Base-by-base conservation (phyloP, 768 basidiomycete genomes). In the Russula foetens region DNA sequence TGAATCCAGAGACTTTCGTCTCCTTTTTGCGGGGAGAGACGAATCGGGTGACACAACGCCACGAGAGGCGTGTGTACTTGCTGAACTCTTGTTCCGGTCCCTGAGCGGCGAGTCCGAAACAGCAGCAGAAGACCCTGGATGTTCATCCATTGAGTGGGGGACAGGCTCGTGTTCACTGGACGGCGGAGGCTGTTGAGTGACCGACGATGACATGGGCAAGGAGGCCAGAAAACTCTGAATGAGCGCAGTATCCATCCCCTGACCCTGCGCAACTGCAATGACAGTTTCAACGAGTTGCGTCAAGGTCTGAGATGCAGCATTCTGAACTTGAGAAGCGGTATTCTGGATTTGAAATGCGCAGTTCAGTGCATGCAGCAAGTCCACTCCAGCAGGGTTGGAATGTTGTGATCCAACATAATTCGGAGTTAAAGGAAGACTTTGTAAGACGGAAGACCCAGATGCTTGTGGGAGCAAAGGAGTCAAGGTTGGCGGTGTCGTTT, bases 251-350 rank as follows among this genome's bases (percentile, higher is more conserved):
- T 64, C 61, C n/a, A 63, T 44, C 14, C 56, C 56, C 23, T 64
- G 62, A 38, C 53, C 41, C 41, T 53, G 61, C 19, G 63, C 62
- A 39, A 64, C 63, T 14, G 61, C 56, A 28, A 64, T 63, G 21
- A 63, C 48, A 7, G 63, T 64, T 50, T 64, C 63, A 21, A 64
- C 52, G 15, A 64, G 43, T 23, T 41, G 62, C 5, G 63, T 58
- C 46, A 64, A 49, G 23, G 56, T 54, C 45, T 58, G 52, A 49
- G 53, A 43, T 15, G 60, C 46, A 31, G 48, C 56, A 12, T 43
- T 51, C 26, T 62, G 56, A 29, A 43, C 52, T 29, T 57, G 51
- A 52, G 56, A 52, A 12, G 59, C 38, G n/a, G 47, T 56, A 24
- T 53, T 52, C 48, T 64, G 56, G 11, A 50, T 43, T 47, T 62